Conservation (phyloP, 169 alveolate genomes). For the Eimeria falciformis region DNA sequence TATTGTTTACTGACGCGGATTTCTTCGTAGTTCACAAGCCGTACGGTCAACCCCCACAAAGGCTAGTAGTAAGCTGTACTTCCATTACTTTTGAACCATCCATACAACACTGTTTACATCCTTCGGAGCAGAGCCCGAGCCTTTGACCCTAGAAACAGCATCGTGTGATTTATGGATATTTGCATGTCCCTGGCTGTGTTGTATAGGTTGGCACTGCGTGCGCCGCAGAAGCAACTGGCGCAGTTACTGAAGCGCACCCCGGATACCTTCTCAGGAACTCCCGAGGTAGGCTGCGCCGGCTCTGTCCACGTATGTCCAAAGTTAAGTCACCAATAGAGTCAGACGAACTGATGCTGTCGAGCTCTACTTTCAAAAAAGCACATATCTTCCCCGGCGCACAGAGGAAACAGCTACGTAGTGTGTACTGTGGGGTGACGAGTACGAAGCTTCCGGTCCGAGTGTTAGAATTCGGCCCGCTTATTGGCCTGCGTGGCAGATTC, state of each 20-base stretch:
- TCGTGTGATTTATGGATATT: background rate
- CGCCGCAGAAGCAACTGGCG: background rate
- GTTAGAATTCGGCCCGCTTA: no score
- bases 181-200: background rate
- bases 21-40: conserved; percentile 24
- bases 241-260: background rate
- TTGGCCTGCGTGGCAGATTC: no score
- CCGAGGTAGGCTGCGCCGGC: no score
- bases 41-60: background rate
- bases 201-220: background rate
- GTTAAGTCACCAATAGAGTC: no score
- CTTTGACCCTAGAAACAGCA: background rate
- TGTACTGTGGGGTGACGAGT: no score
- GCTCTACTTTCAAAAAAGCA: no score
- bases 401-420: no score
- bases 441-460: no score
- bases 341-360: no score
- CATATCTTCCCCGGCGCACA: no score
- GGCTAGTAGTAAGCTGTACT: background rate
- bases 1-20: conserved; percentile 37
- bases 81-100: background rate
- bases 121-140: background rate
- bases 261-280: background rate
- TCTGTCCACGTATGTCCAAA: no score
- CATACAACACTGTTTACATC: background rate